phyloP scores from a whole-genome alignment of 768 basidiomycete species.

The Mycena indigotica region DNA sequence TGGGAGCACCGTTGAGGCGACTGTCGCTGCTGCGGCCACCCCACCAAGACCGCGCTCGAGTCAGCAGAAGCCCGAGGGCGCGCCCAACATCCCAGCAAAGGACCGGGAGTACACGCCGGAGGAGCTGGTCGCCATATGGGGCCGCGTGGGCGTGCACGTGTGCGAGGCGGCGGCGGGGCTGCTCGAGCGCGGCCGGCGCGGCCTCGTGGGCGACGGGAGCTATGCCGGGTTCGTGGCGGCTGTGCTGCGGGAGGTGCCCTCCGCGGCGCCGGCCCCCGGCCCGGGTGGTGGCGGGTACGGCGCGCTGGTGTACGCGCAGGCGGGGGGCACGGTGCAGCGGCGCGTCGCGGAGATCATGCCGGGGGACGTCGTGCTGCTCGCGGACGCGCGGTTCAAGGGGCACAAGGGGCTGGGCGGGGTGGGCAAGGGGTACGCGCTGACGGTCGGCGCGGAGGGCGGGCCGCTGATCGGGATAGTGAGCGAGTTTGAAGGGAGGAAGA shows the following conservation, averaged over 20 bases:
- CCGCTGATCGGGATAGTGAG: conserved; percentile 73
- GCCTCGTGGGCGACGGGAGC: conserved; percentile 82
- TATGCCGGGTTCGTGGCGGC: conserved; percentile 76
- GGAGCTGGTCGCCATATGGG: conserved; percentile 70
- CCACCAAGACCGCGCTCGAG: conserved; percentile 11
- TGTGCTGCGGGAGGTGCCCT: conserved; percentile 67
- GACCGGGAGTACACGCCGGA: conserved; percentile 51
- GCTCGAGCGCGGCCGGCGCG: conserved; percentile 75
- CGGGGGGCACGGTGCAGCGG: conserved; percentile 64
- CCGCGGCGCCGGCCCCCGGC: conserved; percentile 48
- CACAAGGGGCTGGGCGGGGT: conserved; percentile 87
- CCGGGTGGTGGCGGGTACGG: conserved; percentile 64
- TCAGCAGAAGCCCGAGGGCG: conserved; percentile 20
- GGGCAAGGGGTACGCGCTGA: conserved; percentile 72
- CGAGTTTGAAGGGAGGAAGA: conserved; percentile 86
- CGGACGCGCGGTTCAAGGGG: conserved; percentile 71
- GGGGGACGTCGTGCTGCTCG: conserved; percentile 78
- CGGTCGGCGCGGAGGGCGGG: conserved; percentile 50
- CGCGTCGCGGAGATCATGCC: conserved; percentile 81
- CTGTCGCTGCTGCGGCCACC: conserved; percentile 22
- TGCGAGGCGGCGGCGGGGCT: conserved; percentile 68
- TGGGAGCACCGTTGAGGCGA: too few relatives aligned
- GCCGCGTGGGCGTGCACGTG: conserved; percentile 73
- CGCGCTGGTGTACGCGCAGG: conserved; percentile 77
- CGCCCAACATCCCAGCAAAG: too few relatives aligned